These are phyloP conservation scores for Podaxis pistillaris DNA, from an alignment of 768 basidiomycete species.

Conservation along the genomic window DNA sequence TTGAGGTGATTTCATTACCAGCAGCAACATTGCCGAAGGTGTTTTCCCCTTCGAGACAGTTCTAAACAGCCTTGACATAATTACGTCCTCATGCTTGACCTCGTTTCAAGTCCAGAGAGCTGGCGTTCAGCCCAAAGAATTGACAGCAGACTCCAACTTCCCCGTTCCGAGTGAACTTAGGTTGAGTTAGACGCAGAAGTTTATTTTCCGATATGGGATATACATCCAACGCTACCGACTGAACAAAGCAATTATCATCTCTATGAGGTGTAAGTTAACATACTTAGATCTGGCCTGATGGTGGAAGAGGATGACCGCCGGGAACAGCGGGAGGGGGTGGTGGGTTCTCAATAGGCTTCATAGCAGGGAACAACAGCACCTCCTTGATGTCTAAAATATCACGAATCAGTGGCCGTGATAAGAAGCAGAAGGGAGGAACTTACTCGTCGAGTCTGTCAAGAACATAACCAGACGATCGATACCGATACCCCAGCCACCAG, in stretches of 20 bases:
- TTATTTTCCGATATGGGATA: background rate
- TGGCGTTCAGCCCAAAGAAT: too few species aligned
- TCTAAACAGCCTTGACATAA: too few species aligned
- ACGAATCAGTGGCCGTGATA: slow-evolving; percentile 1
- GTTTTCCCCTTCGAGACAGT: too few species aligned
- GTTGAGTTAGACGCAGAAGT: too few species aligned
- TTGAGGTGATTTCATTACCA: too few species aligned
- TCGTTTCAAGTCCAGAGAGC: too few species aligned
- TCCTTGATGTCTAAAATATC: slow-evolving; percentile 83
- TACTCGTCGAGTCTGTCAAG: slow-evolving; percentile 93
- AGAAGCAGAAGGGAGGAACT: slow-evolving; percentile 25
- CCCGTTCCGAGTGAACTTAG: too few species aligned
- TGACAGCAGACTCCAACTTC: too few species aligned
- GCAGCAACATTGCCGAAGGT: too few species aligned
- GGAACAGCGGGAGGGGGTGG: slow-evolving; percentile 24
- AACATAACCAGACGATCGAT: slow-evolving; percentile 99
- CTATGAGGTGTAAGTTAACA: background rate
- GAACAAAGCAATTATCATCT: slow-evolving; percentile 2
- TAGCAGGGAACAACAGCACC: slow-evolving; percentile 93
- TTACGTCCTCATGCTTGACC: too few species aligned
- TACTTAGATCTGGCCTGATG: slow-evolving; percentile 32
- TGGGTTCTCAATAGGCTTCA: slow-evolving; percentile 76
- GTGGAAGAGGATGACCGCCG: slow-evolving; percentile 26
- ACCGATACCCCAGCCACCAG: slow-evolving; percentile 96
- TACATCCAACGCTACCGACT: background rate